Evolutionary conservation across 2,329 filamentous ascomycete species (phyloP), one percentile per base, ranked within the genome.

Genomic region (Eutypa lata): DNA sequence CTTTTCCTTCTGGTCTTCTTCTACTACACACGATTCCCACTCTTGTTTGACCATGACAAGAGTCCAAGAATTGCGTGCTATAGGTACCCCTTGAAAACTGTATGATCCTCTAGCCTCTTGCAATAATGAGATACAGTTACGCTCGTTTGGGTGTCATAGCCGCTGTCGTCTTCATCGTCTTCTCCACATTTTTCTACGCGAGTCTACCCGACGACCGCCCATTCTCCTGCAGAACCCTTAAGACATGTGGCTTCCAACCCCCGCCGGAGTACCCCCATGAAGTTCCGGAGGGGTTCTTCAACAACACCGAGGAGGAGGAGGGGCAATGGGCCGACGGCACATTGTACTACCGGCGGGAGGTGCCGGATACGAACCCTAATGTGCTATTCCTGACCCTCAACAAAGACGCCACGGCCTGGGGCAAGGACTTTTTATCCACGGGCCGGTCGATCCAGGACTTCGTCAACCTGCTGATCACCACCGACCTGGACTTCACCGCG

Each of bases 391-490:
- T 66, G 3, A 61, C 62, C 7, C 53, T 68, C 2, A 63, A 55
- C 43, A 58, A 62, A 16, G 65, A 68, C 52, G 47, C 47, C 10
- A 49, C 58, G n/a, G 63, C 64, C 7, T 67, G 65, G 65, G 62
- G 63, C 50, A 52, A 55, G 8, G 61, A 64, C 53, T 63, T 61
- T 44, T 57, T 59, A 14, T 65, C 64, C 14, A 65, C 62, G 37
- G 52, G 56, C 26, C 57, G 63, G 38, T 61, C 61, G 10, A 60
- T 66, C 28, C 59, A 65, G 47, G 65, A 68, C 24, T 67, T 66
- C 52, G 48, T 68, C 7, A 61, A 62, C 18, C 57, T 65, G 28
- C 53, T 68, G 21, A 52, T 64, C 22, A 59, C 61, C 1, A 64
- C 64, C 11, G 53, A 57, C 14, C 56, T 68, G 6, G 61, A 66